Percentiles rank a stretch among this genome's conserved stretches.
Conservation (phyloP, 768 basidiomycete genomes). For the Amanita polypyramis region DNA sequence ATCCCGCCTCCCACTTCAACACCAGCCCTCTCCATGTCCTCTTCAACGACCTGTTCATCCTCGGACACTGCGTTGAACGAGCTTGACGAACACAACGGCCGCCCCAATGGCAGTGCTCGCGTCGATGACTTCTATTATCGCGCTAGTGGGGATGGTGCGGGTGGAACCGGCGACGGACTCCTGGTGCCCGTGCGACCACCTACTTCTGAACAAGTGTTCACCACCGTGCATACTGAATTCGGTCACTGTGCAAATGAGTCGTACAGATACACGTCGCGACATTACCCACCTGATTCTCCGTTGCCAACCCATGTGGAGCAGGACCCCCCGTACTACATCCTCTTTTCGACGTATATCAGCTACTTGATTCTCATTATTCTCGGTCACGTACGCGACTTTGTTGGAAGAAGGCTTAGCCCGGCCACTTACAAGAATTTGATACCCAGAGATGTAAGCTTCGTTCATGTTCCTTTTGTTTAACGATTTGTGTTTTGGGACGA, state of each 20-base stretch:
- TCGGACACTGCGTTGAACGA: constrained; percentile 59
- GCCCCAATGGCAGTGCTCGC: neutral
- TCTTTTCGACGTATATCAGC: constrained; percentile 86
- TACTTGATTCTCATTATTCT: constrained; percentile 88
- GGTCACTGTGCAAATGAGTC: constrained; percentile 78
- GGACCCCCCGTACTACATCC: constrained; percentile 89
- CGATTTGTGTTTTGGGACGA: neutral
- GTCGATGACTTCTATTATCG: constrained; percentile 5
- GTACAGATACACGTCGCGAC: constrained; percentile 59
- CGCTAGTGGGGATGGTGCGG: neutral
- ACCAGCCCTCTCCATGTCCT: constrained; percentile 65
- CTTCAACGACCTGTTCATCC: constrained; percentile 57
- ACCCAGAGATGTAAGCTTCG: constrained; percentile 64
- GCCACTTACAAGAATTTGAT: constrained; percentile 71
- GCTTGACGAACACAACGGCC: constrained; percentile 26
- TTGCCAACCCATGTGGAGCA: constrained; percentile 51
- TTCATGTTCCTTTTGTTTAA: constrained; percentile 2
- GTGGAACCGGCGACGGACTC: constrained; percentile 36
- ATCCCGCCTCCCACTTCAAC: constrained; percentile 45
- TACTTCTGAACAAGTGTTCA: constrained; percentile 71
- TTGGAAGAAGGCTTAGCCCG: constrained; percentile 76
- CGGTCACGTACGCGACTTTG: constrained; percentile 90
- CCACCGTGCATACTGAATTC: constrained; percentile 82
- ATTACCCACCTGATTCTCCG: constrained; percentile 34
- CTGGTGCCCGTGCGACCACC: constrained; percentile 56